Base-by-base conservation (phyloP, 2,329 filamentous ascomycete genomes). In the Scleromitrula shiraiana region DNA sequence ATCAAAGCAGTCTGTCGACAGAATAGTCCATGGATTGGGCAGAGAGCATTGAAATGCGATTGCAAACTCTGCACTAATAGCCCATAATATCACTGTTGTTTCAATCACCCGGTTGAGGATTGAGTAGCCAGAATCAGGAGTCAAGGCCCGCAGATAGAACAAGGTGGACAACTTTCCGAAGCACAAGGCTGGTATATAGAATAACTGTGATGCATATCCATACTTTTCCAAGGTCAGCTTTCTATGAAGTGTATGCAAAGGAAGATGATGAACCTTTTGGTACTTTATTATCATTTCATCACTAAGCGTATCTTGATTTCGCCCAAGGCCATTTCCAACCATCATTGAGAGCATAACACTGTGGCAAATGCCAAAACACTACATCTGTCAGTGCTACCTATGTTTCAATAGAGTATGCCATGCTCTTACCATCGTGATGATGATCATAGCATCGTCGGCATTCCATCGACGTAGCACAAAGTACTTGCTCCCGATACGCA, bases 401-500 rank as follows among this genome's bases (percentile, higher is more conserved):
- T 7, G 56, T 61, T 15, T 3, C 10, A 24, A 9, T 3, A 20
- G 24, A 19, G 9, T n/a, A 64, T 50, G 22, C 7, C 29, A n/a
- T 29, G 12, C 19, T 33, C 44, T 36, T 39, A 52, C 48, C 52
- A 54, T 58, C 0, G 52, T 45, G 27, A 39, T 20, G 33, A 45
- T 15, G 24, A 55, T 57, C 24, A 54, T 33, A 19, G 9, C 26
- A 45, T 56, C 55, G 45, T 57, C 55, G 5, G 43, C 23, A 7
- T 42, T 53, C 26, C 39, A 41, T 44, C 42, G 30, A 26, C 46
- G 43, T 8, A 53, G 40, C 20, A 58, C 55, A 23, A 38, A 47
- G 36, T 50, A 56, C 45, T 56, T 58, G 3, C 42, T 47, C 37
- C 50, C 66, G 2, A 68, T 51, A 20, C 67, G 59, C 15, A 68